phyloP scores from a whole-genome alignment of 192 early-diverging fungal species.

The Linnemannia schmuckeri region DNA sequence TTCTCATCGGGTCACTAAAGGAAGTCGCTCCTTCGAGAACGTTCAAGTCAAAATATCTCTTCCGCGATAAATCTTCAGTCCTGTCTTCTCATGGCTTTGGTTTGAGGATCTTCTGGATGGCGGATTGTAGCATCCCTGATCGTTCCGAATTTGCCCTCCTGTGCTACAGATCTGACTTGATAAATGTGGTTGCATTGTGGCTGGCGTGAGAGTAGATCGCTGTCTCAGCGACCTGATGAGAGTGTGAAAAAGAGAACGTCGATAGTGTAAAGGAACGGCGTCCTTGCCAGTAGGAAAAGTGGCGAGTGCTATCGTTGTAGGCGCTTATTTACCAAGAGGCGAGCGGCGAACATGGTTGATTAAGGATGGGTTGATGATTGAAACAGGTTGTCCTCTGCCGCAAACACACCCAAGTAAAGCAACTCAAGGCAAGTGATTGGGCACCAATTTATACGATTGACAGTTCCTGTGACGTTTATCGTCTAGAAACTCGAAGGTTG shows the following conservation, averaged over 20 bases:
- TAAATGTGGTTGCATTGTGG: neutral
- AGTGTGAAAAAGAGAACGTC: too few species aligned
- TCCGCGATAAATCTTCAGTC: neutral
- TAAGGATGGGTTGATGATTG: conserved; percentile 28
- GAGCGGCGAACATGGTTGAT: conserved; percentile 45
- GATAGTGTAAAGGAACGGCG: too few species aligned
- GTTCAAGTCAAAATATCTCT: neutral
- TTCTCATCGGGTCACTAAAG: neutral
- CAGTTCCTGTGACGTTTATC: too few species aligned
- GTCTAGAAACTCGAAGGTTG: too few species aligned
- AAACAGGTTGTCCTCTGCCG: neutral
- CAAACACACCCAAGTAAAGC: neutral
- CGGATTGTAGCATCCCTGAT: neutral
- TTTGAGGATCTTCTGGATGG: neutral
- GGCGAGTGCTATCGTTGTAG: neutral
- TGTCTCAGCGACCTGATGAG: neutral
- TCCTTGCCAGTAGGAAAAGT: neutral
- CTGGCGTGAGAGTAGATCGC: neutral
- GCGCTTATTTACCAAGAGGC: conserved; percentile 35
- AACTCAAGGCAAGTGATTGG: too few species aligned
- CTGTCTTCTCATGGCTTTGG: neutral
- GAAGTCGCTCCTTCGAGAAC: neutral
- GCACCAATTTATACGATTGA: too few species aligned
- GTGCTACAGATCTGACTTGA: neutral
- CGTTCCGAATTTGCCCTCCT: conserved; percentile 1